Base-by-base conservation (phyloP, 2,329 filamentous ascomycete genomes). In the Reticulascus tulasneorum region DNA sequence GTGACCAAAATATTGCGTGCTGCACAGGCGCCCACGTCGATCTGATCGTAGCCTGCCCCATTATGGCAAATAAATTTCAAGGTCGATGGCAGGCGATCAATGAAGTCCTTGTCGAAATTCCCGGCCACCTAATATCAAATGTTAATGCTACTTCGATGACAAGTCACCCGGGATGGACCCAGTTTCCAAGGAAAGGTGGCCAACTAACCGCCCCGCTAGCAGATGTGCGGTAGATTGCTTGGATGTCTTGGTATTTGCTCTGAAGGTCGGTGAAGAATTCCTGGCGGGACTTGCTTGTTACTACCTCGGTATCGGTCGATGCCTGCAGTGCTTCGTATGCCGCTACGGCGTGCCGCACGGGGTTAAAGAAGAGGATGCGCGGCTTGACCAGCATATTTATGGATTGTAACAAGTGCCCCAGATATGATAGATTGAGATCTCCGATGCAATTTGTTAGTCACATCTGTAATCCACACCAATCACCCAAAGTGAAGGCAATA, bases 51-150 rank as follows among this genome's bases (percentile, higher is more conserved):
- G 2, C 54, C 51, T 7, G 57, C 50, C 9, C 54, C 51, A 5
- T 56, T 53, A 27, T 59, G 56, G 23, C 49, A 50, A 4, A 60
- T 47, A 32, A 46, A 73, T 43, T 63, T 66, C 40, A 72, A 51
- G 0, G 64, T 62, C 19, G 50, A 46, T 1, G 71, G 71, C 4
- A 75, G 55, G 9, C 57, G 54, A 8, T 58, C 55, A 11, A 74
- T 49, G 32, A 74, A 45, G 44, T 74, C 69, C 11, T 54, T 47
- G 47, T 75, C 52, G 46, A 75, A 74, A 7, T 41, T 38, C 4
- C 40, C 40, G 5, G 40, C 40, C 7, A 47, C 43, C 43, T 46
- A 13, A 4, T n/a, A 8, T 9, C 9, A 17, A 19, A 10, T 8
- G 11, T 23, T 19, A 38, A 20, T n/a, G 7, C 9, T 17, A 7